These are phyloP conservation scores for Saccharomycopsis vini DNA, from an alignment of 805 yeast genomes.

Conservation along the genomic window DNA sequence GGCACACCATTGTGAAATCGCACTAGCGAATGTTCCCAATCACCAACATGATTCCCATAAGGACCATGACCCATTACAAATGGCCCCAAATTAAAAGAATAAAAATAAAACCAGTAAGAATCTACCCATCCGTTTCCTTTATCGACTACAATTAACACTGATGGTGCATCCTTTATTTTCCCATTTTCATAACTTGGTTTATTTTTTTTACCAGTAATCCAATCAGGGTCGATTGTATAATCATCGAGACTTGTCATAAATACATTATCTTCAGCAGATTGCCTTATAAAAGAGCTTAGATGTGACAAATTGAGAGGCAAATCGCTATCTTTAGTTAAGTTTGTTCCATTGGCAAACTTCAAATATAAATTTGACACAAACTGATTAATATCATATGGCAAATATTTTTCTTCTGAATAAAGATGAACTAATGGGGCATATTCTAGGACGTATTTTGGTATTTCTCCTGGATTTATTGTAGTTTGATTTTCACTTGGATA, in stretches of 20 bases:
- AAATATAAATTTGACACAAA: constrained; percentile 61
- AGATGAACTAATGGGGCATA: constrained; percentile 74
- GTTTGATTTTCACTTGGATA: constrained; percentile 23
- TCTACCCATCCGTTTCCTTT: constrained; percentile 94
- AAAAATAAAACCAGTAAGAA: constrained; percentile 93
- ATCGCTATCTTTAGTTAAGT: constrained; percentile 23
- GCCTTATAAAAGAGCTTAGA: constrained; percentile 24
- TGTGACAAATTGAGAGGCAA: constrained; percentile 25
- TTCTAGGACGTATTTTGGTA: constrained; percentile 56
- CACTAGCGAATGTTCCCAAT: constrained; percentile 93
- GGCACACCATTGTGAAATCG: constrained; percentile 79
- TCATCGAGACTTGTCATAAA: constrained; percentile 63
- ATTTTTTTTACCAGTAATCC: constrained; percentile 70
- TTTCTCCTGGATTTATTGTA: constrained; percentile 40
- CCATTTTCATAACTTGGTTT: constrained; percentile 69
- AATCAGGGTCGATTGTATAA: constrained; percentile 64
- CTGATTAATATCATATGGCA: constrained; percentile 72
- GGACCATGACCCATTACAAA: constrained; percentile 98
- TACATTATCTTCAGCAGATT: constrained; percentile 29
- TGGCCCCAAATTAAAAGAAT: constrained; percentile 90
- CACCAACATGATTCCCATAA: constrained; percentile 94
- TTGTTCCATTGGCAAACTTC: constrained; percentile 41
- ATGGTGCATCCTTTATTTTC: constrained; percentile 66
- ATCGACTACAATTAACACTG: constrained; percentile 73
- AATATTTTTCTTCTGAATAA: constrained; percentile 79